Conservation (phyloP, 257 asterid genomes). For the Capsicum baccatum region DNA sequence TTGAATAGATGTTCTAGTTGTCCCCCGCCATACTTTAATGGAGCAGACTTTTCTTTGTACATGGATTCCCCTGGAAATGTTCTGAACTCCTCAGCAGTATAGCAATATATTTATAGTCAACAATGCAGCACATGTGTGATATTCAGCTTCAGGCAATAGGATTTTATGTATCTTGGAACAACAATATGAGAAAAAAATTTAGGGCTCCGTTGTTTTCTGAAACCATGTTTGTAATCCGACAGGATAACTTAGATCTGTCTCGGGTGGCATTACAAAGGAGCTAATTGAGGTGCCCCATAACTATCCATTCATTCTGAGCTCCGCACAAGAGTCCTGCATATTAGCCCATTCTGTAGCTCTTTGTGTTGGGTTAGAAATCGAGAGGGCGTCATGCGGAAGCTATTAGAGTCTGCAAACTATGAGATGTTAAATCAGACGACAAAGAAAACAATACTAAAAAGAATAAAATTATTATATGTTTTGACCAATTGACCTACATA, state of each 20-base stretch:
- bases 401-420: too few relatives aligned
- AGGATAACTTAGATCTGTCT: not conserved
- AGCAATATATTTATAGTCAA: not conserved
- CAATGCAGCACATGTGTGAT: not conserved
- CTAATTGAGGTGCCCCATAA: not conserved
- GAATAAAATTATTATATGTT: too few relatives aligned
- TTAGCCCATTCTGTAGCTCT: not conserved
- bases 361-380: too few relatives aligned
- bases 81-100: not conserved
- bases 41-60: not conserved
- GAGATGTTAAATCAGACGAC: too few relatives aligned
- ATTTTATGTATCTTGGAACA: not conserved
- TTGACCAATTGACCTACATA: too few relatives aligned
- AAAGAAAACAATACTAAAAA: too few relatives aligned
- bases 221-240: not conserved
- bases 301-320: not conserved
- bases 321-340: not conserved
- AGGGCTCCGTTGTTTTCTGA: not conserved
- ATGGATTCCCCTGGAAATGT: not conserved
- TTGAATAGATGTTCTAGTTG: slow-evolving; percentile 6
- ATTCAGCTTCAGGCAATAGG: not conserved
- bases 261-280: not conserved
- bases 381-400: too few relatives aligned
- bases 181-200: not conserved
- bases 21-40: not conserved